These are phyloP conservation scores for Monilinia aucupariae DNA, from an alignment of 2,329 filamentous ascomycete species.

Conservation along the genomic window DNA sequence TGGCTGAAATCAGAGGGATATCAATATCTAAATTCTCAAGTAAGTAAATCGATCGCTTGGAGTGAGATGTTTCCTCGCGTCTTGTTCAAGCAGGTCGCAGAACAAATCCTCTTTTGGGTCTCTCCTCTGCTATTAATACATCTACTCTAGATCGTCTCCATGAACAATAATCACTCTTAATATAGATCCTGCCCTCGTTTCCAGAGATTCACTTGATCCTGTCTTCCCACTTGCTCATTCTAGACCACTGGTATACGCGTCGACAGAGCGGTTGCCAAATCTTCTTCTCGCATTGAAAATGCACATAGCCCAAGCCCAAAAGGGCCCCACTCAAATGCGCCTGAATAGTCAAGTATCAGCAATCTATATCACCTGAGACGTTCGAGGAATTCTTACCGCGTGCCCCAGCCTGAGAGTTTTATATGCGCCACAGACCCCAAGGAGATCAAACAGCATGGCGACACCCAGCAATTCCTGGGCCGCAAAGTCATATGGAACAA, in stretches of 20 bases:
- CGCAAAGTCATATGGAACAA: constrained; percentile 3
- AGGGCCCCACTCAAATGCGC: constrained; percentile 10
- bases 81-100: background rate
- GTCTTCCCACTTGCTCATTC: background rate
- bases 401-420: background rate
- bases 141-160: background rate
- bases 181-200: background rate
- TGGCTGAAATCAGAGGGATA: background rate
- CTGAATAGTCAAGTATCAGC: background rate
- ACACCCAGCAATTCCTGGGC: background rate
- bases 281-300: constrained; percentile 7
- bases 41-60: background rate
- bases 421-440: background rate
- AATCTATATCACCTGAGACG: background rate
- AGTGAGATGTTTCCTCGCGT: background rate
- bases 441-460: constrained; percentile 2
- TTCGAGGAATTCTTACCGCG: background rate
- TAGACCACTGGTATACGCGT: constrained; percentile 1
- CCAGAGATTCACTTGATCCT: background rate
- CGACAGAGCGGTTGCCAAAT: constrained; percentile 4
- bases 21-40: background rate
- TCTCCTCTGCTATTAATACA: background rate
- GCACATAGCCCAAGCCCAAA: constrained; percentile 8
- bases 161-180: background rate
- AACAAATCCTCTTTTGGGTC: background rate